Evolutionary conservation across 306 rosid species (phyloP).

Genomic region (Begonia masoniana): DNA sequence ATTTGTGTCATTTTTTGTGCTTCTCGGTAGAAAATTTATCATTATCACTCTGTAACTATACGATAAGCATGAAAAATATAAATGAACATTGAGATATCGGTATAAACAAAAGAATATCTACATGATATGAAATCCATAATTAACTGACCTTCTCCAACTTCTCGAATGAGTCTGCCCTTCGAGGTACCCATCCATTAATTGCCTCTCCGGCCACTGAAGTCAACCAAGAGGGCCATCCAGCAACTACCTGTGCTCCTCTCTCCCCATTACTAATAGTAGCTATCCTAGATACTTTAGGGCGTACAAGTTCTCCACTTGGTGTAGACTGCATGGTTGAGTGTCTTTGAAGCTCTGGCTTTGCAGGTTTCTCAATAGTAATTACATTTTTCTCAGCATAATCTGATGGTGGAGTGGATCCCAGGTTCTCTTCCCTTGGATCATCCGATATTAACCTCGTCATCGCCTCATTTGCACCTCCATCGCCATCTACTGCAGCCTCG

Average conservation of each 20-base stretch:
- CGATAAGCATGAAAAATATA: too few relatives aligned
- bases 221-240: conserved; percentile 94
- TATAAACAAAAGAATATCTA: background rate
- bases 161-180: conserved; percentile 66
- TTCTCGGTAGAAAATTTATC: too few relatives aligned
- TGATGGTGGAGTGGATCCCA: conserved; percentile 15
- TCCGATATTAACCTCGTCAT: conserved; percentile 27
- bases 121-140: background rate
- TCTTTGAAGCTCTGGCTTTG: conserved; percentile 16
- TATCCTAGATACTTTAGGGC: conserved; percentile 16
- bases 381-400: conserved; percentile 22
- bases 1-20: too few relatives aligned
- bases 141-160: conserved; percentile 57
- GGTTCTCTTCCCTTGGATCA: conserved; percentile 9
- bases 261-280: conserved; percentile 34
- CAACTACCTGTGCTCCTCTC: conserved; percentile 54
- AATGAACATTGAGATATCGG: background rate
- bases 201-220: conserved; percentile 78
- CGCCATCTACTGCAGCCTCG: conserved; percentile 15
- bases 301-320: conserved; percentile 9
- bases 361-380: conserved; percentile 11
- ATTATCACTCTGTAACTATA: too few relatives aligned
- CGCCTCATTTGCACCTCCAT: conserved; percentile 21
- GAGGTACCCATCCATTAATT: conserved; percentile 74
- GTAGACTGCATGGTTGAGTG: conserved; percentile 11